Conservation (phyloP, 805 yeast species). For the Tetrapisispora phaffii region DNA sequence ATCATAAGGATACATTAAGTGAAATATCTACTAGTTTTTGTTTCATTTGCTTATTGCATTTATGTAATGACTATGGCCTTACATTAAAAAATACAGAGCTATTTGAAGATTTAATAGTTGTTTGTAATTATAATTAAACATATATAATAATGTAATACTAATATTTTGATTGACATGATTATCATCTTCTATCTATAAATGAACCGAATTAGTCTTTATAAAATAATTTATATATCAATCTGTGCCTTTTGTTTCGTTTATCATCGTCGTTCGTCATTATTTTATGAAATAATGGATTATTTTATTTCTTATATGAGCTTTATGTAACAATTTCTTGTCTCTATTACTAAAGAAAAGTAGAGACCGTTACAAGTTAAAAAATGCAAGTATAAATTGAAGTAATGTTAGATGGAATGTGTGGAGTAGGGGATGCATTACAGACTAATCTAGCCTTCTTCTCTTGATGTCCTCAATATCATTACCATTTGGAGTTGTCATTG, state of each 20-base stretch:
- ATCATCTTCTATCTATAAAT: too few species aligned
- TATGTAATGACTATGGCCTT: constrained; percentile 80
- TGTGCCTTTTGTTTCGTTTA: too few species aligned
- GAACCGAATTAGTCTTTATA: too few species aligned
- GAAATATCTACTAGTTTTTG: constrained; percentile 80
- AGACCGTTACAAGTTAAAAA: neutral
- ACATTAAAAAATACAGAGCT: constrained; percentile 40
- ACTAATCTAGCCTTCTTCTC: constrained; percentile 27
- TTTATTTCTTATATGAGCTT: neutral
- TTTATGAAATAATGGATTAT: too few species aligned
- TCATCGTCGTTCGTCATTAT: too few species aligned
- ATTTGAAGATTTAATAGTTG: constrained; percentile 21
- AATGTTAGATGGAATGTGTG: neutral
- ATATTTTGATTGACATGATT: neutral
- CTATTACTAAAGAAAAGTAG: neutral
- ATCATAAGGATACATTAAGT: constrained; percentile 44
- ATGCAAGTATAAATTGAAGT: neutral
- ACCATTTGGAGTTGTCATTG: constrained; percentile 29
- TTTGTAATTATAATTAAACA: constrained; percentile 3
- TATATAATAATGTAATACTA: neutral
- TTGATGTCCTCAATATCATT: constrained; percentile 25
- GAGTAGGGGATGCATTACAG: neutral
- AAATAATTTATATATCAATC: too few species aligned
- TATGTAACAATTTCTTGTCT: too few species aligned
- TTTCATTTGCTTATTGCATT: constrained; percentile 71